A percentile compares a stretch with the other conserved stretches of the same genome.
phyloP scores from a whole-genome alignment of 1,139 yeast genomes.

The Taphrina confusa region DNA sequence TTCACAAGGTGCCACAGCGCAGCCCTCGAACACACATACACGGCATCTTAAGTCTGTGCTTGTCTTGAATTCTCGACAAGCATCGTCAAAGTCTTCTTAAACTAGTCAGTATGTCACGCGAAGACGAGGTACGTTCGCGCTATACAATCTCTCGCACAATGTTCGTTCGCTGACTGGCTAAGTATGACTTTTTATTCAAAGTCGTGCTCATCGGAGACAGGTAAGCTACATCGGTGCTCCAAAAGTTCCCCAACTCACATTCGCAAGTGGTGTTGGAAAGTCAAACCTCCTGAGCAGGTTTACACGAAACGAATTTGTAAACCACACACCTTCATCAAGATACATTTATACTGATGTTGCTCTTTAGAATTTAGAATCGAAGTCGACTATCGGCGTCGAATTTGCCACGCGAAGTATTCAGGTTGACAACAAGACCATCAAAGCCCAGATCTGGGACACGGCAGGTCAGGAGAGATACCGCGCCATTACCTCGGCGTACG shows the following conservation, averaged over 20 bases:
- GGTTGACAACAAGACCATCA: conserved; percentile 90
- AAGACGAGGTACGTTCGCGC: conserved; percentile 27
- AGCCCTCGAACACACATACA: too few relatives aligned
- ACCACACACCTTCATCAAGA: neutral
- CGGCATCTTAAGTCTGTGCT: too few relatives aligned
- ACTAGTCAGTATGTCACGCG: conserved; percentile 34
- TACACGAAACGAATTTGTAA: conserved; percentile 81
- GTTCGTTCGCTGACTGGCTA: conserved; percentile 10
- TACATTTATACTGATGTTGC: neutral
- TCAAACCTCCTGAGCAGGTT: conserved; percentile 90
- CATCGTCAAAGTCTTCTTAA: too few relatives aligned
- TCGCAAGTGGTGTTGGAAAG: conserved; percentile 77
- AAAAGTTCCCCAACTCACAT: too few relatives aligned
- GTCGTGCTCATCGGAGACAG: conserved; percentile 89
- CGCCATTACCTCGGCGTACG: conserved; percentile 78
- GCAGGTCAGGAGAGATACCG: conserved; percentile 99
- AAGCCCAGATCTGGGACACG: conserved; percentile 99
- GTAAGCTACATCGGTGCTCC: too few relatives aligned
- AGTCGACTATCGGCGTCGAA: conserved; percentile 96
- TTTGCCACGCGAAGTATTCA: conserved; percentile 95
- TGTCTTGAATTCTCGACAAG: too few relatives aligned
- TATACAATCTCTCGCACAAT: too few relatives aligned
- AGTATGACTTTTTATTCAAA: conserved; percentile 41
- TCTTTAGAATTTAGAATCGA: conserved; percentile 69
- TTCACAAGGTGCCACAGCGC: too few relatives aligned